phyloP scores from a whole-genome alignment of 768 basidiomycete genomes.

The Gymnopilus dilepis region DNA sequence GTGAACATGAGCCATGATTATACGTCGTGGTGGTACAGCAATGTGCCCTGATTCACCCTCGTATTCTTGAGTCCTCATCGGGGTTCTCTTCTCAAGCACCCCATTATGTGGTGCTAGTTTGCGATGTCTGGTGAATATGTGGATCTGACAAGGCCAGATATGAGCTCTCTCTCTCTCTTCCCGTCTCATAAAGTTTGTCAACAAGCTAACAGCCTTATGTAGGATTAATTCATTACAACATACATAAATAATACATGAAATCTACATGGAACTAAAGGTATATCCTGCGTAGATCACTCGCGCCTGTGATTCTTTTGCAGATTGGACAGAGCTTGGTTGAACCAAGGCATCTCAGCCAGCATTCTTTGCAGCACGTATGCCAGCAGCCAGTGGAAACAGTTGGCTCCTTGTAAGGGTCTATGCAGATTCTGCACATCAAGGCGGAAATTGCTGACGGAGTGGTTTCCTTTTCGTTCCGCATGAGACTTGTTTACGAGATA shows the following conservation, averaged over 20 bases:
- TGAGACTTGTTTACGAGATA: slow-evolving; percentile 3
- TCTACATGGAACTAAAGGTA: slow-evolving; percentile 56
- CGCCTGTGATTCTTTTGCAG: slow-evolving; percentile 84
- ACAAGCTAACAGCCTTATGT: slow-evolving; percentile 22
- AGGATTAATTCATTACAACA: too few species aligned
- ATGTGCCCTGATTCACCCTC: slow-evolving; percentile 38
- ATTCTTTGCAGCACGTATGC: slow-evolving; percentile 84
- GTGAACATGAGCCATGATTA: slow-evolving; percentile 53
- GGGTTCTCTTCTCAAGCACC: slow-evolving; percentile 51
- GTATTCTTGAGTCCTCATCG: slow-evolving; percentile 22
- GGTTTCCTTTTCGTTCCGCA: slow-evolving; percentile 44
- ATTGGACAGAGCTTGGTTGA: slow-evolving; percentile 86
- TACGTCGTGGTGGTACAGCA: slow-evolving; percentile 67
- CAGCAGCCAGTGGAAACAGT: slow-evolving; percentile 86
- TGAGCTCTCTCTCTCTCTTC: slow-evolving; percentile 50
- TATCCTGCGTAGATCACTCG: slow-evolving; percentile 74
- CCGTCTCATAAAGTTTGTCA: neutral
- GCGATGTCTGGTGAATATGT: slow-evolving; percentile 47
- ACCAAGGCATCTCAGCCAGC: slow-evolving; percentile 85
- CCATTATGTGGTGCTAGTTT: slow-evolving; percentile 49
- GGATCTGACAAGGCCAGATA: slow-evolving; percentile 89
- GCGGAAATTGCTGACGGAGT: slow-evolving; percentile 46
- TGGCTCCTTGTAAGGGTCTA: slow-evolving; percentile 79
- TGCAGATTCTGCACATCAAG: slow-evolving; percentile 74
- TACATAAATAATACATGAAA: slow-evolving; percentile 8